Base-by-base conservation (phyloP, 2,329 filamentous ascomycete genomes). In the Allantophomopsis lycopodina region DNA sequence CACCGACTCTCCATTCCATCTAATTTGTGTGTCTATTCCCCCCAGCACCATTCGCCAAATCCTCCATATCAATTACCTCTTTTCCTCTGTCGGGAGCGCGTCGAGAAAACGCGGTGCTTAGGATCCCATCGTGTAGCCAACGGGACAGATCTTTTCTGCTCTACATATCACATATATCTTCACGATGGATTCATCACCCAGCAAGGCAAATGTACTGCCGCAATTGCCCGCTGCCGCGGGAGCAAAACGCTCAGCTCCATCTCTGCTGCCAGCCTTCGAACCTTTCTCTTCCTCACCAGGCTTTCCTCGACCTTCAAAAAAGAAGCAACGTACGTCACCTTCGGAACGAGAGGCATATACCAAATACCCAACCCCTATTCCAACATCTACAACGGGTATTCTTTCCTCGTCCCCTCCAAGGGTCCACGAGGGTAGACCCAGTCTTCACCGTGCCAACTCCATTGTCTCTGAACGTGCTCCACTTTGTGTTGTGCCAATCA, bases 321-420 rank as follows among this genome's bases (percentile, higher is more conserved):
- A 81, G 55, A 80, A 78, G 54, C 73, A 71, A 43, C 63, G 64
- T 44, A 56, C 46, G 46, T 65, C 60, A 41, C 60, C 60, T 44
- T 60, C 59, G 15, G 54, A 56, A 50, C 54, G 47, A 41, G 48
- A 54, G 40, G 42, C 44, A 40, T 54, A 49, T 37, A 35, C 44
- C 14, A 86, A 81, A 55, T 96, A 96, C 63, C 91, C 91, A 33
- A 96, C 91, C 2, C 91, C 91, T 1, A 73, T 94, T 44, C 88
- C 89, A 15, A 95, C 89, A 4, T 96, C 91, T 3, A 94, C 86
- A 49, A 94, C 89, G 35, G 85, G 84, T 53, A 85, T 95, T 51
- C 67, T 94, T 49, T 86, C 84, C 31, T 93, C 86, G 36, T 94
- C 88, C 41, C 88, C 88, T 36, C 79, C 83, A 42, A 70, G 58